Base-by-base conservation (phyloP, 2,329 filamentous ascomycete species). In the Cladosporium sp. region DNA sequence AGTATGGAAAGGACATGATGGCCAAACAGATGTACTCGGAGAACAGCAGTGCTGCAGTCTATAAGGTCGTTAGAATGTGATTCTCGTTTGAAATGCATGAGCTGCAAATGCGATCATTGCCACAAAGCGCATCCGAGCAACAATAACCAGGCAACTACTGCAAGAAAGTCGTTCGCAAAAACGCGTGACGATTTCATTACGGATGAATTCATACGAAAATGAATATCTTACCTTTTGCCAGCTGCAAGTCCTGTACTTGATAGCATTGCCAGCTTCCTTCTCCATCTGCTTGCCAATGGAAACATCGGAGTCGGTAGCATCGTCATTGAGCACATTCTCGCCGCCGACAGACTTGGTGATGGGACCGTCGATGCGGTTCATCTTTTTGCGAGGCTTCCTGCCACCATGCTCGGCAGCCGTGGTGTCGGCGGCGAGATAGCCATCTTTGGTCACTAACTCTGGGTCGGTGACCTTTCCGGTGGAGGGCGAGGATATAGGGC, bases 1-100 rank as follows among this genome's bases (percentile, higher is more conserved):
- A 96, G 85, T 91, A 96, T 0, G 93, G 93, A 72, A 97, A 97
- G 60, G 91, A 96, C 93, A 97, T 97, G 75, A 97, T 97, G 26
- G 86, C 86, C 79, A 97, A 81, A 77, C 92, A 96, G 67, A 97
- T 97, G 77, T 97, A 97, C 82, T 97, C 93, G 60, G 92, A 95
- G 80, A 97, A 97, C 61, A 97, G 87, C 71, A 97, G 78, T 1
- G 90, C 92, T 0, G 93, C 92, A 62, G 93, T 97, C 90, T 90
- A 72, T 35, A 66, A 56, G 37, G 26, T 67, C 26, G 35, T 55
- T n/a, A 65, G 62, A 50, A 29, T 44, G 11, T 10, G 33, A 18
- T 33, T 35, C n/a, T 5, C 2, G 1, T 8, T 16, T 7, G 3
- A 55, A 7, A 12, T 6, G 52, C 4, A 5, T 4, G 31, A 21